These are phyloP conservation scores for Sindora glabra DNA, from an alignment of 306 rosid species.

Conservation along the genomic window DNA sequence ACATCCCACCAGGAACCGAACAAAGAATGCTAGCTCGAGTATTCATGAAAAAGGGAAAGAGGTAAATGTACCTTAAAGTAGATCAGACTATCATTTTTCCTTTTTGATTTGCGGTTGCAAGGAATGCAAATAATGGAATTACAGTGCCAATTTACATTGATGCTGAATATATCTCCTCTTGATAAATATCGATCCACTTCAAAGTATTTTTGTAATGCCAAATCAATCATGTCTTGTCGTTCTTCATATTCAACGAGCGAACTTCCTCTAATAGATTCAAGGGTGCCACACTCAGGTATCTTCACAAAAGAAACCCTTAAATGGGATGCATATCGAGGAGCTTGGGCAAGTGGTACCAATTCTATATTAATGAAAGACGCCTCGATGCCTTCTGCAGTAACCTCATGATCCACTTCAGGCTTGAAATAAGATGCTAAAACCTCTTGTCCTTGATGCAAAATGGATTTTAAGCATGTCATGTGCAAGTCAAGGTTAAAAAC, in stretches of 20 bases:
- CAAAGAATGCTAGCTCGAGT: neutral
- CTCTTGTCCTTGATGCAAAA: constrained; percentile 52
- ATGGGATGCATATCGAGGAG: constrained; percentile 71
- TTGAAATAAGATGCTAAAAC: constrained; percentile 51
- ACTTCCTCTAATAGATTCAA: constrained; percentile 56
- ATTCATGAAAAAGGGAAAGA: neutral
- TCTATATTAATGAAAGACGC: constrained; percentile 35
- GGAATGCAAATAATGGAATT: constrained; percentile 59
- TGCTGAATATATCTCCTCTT: constrained; percentile 64
- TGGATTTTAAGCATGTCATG: constrained; percentile 57
- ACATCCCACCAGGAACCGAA: constrained; percentile 19
- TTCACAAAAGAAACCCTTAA: constrained; percentile 77
- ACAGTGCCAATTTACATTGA: constrained; percentile 64
- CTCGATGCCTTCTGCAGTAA: constrained; percentile 11
- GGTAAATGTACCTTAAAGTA: constrained; percentile 68
- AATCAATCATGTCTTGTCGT: constrained; percentile 75
- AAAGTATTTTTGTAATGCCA: constrained; percentile 65
- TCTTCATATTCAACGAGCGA: constrained; percentile 58
- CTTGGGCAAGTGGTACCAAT: constrained; percentile 36
- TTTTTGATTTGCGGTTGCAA: constrained; percentile 42
- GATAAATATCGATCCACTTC: constrained; percentile 74
- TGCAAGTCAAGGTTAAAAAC: constrained; percentile 85
- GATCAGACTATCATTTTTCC: constrained; percentile 33
- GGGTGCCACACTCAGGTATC: constrained; percentile 70
- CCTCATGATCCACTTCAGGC: constrained; percentile 35